Conservation (phyloP, 768 basidiomycete genomes). For the Phaeolepiota aurea region DNA sequence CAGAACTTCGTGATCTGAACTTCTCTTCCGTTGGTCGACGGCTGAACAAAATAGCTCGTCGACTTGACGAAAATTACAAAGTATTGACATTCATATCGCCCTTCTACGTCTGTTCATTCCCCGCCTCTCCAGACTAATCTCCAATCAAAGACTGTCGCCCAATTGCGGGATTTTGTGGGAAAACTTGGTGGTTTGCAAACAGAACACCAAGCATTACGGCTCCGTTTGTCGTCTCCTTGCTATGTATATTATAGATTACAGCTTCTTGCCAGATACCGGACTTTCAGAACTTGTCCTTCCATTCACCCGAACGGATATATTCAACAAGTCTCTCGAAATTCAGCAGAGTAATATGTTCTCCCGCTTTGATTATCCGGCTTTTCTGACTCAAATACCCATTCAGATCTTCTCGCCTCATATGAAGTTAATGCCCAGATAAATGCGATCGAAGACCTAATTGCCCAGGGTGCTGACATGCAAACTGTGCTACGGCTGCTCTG, state of each 20-base stretch:
- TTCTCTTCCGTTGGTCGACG: conserved; percentile 83
- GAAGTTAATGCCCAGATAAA: conserved; percentile 71
- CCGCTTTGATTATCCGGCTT: conserved; percentile 2
- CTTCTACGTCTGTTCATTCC: conserved; percentile 3
- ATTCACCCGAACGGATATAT: conserved; percentile 76
- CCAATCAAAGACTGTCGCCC: conserved; percentile 84
- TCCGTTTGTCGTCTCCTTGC: conserved; percentile 54
- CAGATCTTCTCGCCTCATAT: conserved; percentile 93
- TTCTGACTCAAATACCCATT: conserved; percentile 3
- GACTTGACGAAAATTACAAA: conserved; percentile 91
- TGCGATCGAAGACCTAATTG: conserved; percentile 88
- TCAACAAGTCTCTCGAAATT: conserved; percentile 88
- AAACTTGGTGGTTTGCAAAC: conserved; percentile 87
- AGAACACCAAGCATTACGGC: conserved; percentile 81
- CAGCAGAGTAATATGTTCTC: conserved; percentile 71
- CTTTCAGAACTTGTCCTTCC: conserved; percentile 88
- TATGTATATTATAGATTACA: conserved; percentile 3
- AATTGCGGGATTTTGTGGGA: conserved; percentile 92
- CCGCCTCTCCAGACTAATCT: conserved; percentile 51
- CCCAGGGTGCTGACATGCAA: conserved; percentile 78
- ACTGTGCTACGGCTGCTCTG: conserved; percentile 75
- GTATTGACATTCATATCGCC: conserved; percentile 23
- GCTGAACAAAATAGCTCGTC: conserved; percentile 72
- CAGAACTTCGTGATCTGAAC: conserved; percentile 83
- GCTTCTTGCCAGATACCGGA: conserved; percentile 63